These are phyloP conservation scores for Leccinellum luteum DNA, from an alignment of 768 basidiomycete species.

Conservation along the genomic window DNA sequence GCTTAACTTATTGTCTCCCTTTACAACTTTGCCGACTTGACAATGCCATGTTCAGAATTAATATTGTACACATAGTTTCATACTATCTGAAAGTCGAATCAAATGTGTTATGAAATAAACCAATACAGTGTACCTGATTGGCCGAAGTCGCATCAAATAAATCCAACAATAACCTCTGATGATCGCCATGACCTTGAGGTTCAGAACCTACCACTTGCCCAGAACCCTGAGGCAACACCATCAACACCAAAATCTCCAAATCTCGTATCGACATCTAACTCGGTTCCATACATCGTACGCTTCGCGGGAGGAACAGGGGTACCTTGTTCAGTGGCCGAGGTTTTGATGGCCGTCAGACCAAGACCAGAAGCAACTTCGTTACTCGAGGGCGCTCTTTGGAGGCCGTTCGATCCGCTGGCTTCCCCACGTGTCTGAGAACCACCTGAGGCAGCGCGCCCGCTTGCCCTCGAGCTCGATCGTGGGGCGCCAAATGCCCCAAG, in stretches of 20 bases:
- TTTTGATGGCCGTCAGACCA: constrained; percentile 40
- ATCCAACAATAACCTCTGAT: constrained; percentile 1
- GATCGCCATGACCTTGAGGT: not conserved
- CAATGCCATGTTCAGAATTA: constrained; percentile 6
- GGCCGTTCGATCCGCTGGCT: constrained; percentile 22
- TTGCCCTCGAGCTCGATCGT: constrained; percentile 38
- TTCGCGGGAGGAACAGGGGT: constrained; percentile 48
- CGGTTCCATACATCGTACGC: constrained; percentile 83
- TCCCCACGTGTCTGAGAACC: constrained; percentile 27
- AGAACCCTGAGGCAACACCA: constrained; percentile 71
- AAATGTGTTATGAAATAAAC: constrained; percentile 1
- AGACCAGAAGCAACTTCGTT: constrained; percentile 46
- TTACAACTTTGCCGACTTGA: not conserved
- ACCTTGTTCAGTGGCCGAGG: constrained; percentile 36
- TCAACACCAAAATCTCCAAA: constrained; percentile 84
- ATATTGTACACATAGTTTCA: constrained; percentile 21
- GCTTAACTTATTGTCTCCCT: not conserved
- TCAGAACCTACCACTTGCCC: constrained; percentile 52
- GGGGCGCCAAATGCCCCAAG: constrained; percentile 31
- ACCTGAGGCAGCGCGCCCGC: constrained; percentile 29
- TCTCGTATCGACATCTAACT: constrained; percentile 76
- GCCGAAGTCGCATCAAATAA: constrained; percentile 6
- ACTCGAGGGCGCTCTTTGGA: constrained; percentile 38
- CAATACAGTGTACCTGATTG: constrained; percentile 8
- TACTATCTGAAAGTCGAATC: constrained; percentile 12